These are phyloP conservation scores for Trifolium pratense DNA, from an alignment of 306 rosid species.

Conservation along the genomic window DNA sequence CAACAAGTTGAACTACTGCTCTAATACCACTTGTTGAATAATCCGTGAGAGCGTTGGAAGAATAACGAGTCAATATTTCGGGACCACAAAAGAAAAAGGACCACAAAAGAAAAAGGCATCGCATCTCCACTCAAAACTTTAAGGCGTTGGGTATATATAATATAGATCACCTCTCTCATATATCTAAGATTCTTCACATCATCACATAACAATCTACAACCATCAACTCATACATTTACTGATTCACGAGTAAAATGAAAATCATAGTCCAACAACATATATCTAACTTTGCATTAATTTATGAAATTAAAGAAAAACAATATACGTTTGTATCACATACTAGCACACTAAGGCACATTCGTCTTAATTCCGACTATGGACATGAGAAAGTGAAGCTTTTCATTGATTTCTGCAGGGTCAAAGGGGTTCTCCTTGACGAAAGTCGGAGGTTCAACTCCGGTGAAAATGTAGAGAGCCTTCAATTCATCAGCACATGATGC, in stretches of 20 bases:
- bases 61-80: too few relatives aligned
- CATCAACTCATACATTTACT: too few relatives aligned
- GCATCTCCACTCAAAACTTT: too few relatives aligned
- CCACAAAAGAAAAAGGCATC: too few relatives aligned
- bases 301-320: constrained; percentile 16
- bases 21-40: too few relatives aligned
- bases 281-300: constrained; percentile 4
- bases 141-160: too few relatives aligned
- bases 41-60: too few relatives aligned
- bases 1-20: too few relatives aligned
- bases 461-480: constrained; percentile 72
- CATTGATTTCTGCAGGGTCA: constrained; percentile 49
- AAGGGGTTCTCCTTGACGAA: constrained; percentile 40
- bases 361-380: constrained; percentile 74
- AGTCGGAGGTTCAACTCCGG: constrained; percentile 71
- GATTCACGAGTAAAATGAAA: not conserved
- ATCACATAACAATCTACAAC: too few relatives aligned
- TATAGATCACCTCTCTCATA: too few relatives aligned
- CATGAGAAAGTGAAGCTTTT: constrained; percentile 71
- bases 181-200: too few relatives aligned
- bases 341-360: constrained; percentile 26
- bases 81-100: too few relatives aligned
- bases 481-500: constrained; percentile 65
- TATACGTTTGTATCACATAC: constrained; percentile 3
- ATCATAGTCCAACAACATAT: not conserved